Base-by-base conservation (phyloP, 2,329 filamentous ascomycete genomes). In the Nannizziopsis arthrosporioides region DNA sequence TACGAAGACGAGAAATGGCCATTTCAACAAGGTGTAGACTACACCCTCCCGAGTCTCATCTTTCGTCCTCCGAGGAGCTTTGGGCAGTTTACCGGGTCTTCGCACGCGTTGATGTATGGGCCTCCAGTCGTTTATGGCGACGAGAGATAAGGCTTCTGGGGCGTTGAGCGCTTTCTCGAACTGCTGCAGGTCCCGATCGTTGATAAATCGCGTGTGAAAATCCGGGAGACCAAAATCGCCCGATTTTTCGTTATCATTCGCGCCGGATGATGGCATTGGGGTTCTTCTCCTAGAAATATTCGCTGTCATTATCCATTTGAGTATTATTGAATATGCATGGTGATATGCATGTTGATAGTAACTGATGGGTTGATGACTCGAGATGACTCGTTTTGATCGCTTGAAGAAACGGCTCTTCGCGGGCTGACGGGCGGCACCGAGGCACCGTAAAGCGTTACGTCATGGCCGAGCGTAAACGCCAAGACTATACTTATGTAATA, bases 1-100 rank as follows among this genome's bases (percentile, higher is more conserved):
- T 2, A 94, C 87, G 36, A 84, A 76, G 31, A 88, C 65, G 31
- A 98, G 73, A 55, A 98, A 76, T 1, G 92, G 92, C 84, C 89
- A 96, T 66, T 96, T 95, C 44, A 94, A 73, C 39, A 98, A 64
- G 1, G 78, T 79, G 64, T 98, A 98, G 9, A 94, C 75, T 61
- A 92, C 86, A 15, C 92, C 92, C 69, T 98, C 92, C 55, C 92
- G 75, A 1, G 90, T 96, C 72, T 98, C 92, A 63, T 98, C 92
- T 59, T 81, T 85, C 54, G 78, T 83, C 50, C 84, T 73, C 15
- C 60, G 61, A 1, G 65, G 62, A 12, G 54, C 51, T 50, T 65
- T 69, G 74, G 74, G 27, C 77, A 61, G 6, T 48, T 50, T 50
- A 72, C 74, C 5, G 54, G 59, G 66, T 63, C 63, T 69, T 50